Evolutionary conservation across 345 rosid genomes (phyloP).

Genomic region (Lumnitzera racemosa): DNA sequence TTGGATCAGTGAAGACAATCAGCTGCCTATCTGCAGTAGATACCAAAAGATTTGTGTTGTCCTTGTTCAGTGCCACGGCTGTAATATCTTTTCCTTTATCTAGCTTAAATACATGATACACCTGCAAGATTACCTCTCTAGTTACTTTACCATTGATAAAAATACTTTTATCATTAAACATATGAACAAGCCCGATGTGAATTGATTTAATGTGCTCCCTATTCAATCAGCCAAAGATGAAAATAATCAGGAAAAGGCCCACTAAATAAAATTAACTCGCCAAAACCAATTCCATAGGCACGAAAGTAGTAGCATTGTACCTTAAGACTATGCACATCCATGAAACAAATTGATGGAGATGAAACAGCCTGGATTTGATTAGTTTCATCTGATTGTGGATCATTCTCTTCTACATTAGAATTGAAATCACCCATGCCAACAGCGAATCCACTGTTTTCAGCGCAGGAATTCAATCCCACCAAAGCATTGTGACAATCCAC

Average conservation of each 20-base stretch:
- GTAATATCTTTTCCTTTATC: conserved; percentile 74
- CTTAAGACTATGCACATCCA: conserved; percentile 70
- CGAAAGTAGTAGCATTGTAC: conserved; percentile 20
- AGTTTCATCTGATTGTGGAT: conserved; percentile 27
- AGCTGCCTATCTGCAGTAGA: conserved; percentile 88
- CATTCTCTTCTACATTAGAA: conserved; percentile 27
- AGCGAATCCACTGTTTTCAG: conserved; percentile 15
- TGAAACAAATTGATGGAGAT: conserved; percentile 74
- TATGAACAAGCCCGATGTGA: neutral
- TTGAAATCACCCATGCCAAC: conserved; percentile 18
- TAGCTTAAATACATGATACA: conserved; percentile 65
- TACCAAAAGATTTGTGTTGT: conserved; percentile 84
- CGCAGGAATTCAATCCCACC: conserved; percentile 58
- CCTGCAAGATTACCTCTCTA: conserved; percentile 32
- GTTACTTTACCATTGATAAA: neutral
- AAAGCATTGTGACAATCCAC: conserved; percentile 67
- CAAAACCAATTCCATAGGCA: too few relatives aligned
- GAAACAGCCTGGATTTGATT: conserved; percentile 42
- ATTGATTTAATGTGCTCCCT: neutral
- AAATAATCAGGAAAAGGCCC: too few relatives aligned
- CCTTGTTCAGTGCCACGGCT: conserved; percentile 67
- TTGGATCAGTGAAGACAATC: conserved; percentile 89
- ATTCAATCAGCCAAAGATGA: too few relatives aligned
- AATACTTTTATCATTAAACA: neutral
- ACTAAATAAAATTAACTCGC: too few relatives aligned